Conservation (phyloP, 768 basidiomycete species). For the Lactarius vividus region DNA sequence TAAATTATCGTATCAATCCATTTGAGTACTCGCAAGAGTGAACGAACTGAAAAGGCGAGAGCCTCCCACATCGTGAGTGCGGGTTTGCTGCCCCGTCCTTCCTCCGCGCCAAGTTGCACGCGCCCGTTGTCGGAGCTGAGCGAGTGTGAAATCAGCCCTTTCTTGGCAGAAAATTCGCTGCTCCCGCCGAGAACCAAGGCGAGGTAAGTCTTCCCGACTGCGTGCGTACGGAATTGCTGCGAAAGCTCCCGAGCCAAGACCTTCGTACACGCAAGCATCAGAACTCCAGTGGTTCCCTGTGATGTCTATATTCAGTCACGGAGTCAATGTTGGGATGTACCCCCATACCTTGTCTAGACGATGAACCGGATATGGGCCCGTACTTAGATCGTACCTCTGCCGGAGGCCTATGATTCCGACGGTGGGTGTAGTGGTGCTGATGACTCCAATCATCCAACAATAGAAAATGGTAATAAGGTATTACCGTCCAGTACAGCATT, state of each 20-base stretch:
- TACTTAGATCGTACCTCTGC: neutral
- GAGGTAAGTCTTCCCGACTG: slow-evolving; percentile 23
- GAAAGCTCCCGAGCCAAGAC: slow-evolving; percentile 21
- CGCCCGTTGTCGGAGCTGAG: slow-evolving; percentile 22
- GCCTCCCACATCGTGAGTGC: slow-evolving; percentile 26
- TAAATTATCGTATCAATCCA: neutral
- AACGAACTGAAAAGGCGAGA: slow-evolving; percentile 26
- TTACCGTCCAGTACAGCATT: slow-evolving; percentile 12
- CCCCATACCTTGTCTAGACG: slow-evolving; percentile 28
- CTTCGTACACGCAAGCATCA: slow-evolving; percentile 26
- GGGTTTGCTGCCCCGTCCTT: neutral
- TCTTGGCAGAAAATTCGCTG: slow-evolving; percentile 2
- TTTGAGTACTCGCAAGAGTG: neutral
- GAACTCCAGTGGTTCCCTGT: slow-evolving; percentile 26
- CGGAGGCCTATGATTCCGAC: slow-evolving; percentile 15
- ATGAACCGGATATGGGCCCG: slow-evolving; percentile 26
- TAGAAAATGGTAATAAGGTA: neutral
- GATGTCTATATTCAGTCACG: neutral
- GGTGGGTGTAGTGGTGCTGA: neutral
- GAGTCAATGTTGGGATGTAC: neutral
- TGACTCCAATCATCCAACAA: neutral
- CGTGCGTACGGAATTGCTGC: slow-evolving; percentile 22
- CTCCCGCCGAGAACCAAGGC: slow-evolving; percentile 21
- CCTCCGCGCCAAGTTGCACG: slow-evolving; percentile 2
- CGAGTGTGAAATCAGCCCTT: slow-evolving; percentile 9